Base-by-base conservation (phyloP, 1,284 basidiomycete species). In the Marasmius fiardii region DNA sequence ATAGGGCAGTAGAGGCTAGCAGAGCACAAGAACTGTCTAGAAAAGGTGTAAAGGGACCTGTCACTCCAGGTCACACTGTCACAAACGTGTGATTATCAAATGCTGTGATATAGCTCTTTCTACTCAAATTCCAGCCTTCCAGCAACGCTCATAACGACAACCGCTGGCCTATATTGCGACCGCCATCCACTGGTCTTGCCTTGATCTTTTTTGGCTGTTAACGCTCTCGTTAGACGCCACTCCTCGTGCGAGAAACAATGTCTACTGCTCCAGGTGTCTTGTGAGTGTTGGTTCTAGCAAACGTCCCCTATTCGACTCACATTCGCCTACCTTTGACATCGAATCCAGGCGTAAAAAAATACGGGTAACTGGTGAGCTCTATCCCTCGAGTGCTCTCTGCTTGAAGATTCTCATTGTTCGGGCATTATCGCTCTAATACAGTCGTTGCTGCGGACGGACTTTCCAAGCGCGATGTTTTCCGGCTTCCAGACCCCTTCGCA, bases 401-500 rank as follows among this genome's bases (percentile, higher is more conserved):
- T n/a, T 23, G 20, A 31, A 24, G 26, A 35, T 8, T 16, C 20
- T 20, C 20, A 55, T 45, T 52, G 43, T 31, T 4, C 10, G 28
- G 28, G n/a, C 4, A 18, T 51, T 43, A 28, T 28, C 45, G 1
- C 33, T 8, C 23, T 50, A 26, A 45, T 44, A 18, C 70, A 93
- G 92, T 93, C 61, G 93, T 95, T 60, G 93, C 93, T 50, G 92
- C 92, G 44, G 93, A 94, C 71, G 89, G 90, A 35, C 77, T 95
- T 31, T 88, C 89, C 58, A 95, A 95, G 76, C 86, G 93, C 47
- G 92, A 95, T 76, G 89, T 95, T 58, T 94, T 95, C 67, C 83
- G 93, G 53, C 84, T 96, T 8, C 94, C 94, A 1, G 93, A 95
- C 68, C 94, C 95, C 16, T 97, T 97, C 67, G 93, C 94, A 11